These are phyloP conservation scores for Vitis hybrid DNA, from an alignment of 177 flowering plant genomes.

Conservation along the genomic window DNA sequence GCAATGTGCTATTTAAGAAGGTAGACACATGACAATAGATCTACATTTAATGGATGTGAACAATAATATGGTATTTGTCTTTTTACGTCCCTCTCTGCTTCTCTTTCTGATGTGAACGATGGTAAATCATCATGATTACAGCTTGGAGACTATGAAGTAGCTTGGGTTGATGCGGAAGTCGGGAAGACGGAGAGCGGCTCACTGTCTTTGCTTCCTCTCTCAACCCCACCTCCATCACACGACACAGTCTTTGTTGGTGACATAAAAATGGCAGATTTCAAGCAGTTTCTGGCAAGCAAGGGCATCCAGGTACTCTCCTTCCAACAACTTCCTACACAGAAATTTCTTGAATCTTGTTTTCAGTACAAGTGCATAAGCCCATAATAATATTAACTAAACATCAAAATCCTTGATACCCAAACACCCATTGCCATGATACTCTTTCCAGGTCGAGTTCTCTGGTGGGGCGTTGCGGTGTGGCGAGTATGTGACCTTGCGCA, in stretches of 20 bases:
- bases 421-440: not conserved
- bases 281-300: conserved; percentile 86
- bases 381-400: not conserved
- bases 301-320: conserved; percentile 69
- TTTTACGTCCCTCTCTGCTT: not conserved
- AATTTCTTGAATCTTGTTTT: not conserved
- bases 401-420: not conserved
- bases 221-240: conserved; percentile 71
- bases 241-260: conserved; percentile 94
- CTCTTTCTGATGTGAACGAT: not conserved
- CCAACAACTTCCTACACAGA: not conserved
- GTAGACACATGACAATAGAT: conserved; percentile 25
- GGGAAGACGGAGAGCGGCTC: conserved; percentile 70
- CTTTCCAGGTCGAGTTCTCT: conserved; percentile 79
- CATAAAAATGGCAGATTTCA: conserved; percentile 91
- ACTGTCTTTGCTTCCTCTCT: conserved; percentile 74
- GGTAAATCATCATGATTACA: conserved; percentile 26
- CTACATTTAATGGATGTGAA: too few relatives aligned
- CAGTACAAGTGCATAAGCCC: not conserved
- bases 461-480: conserved; percentile 94
- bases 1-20: conserved; percentile 92
- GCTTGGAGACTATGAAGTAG: conserved; percentile 95
- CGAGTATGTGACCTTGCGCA: conserved; percentile 80
- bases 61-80: not conserved
- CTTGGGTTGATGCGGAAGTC: conserved; percentile 94